Percentiles rank a stretch among this genome's conserved stretches.
Evolutionary conservation across 1,284 basidiomycete genomes (phyloP).

Genomic region (Agroathelia rolfsii): DNA sequence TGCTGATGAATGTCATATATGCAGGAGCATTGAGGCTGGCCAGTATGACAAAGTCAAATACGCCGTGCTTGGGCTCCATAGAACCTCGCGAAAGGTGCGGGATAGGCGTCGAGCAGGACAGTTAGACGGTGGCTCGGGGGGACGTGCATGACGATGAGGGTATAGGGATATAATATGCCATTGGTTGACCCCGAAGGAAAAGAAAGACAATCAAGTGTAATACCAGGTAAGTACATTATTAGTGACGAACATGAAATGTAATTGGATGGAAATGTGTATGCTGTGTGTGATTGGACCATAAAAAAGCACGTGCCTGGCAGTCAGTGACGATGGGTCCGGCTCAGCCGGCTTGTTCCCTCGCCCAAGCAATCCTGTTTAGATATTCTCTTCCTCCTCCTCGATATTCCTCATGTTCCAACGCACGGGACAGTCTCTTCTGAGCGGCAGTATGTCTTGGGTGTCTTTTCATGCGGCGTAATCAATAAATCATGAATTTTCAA

Average conservation of each 20-base stretch:
- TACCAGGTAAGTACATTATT: conserved; percentile 8
- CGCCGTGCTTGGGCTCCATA: conserved; percentile 53
- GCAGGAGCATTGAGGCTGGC: conserved; percentile 51
- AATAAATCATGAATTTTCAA: too few species aligned
- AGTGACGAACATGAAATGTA: background rate
- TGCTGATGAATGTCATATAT: conserved; percentile 7
- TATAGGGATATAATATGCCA: background rate
- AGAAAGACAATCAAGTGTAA: too few species aligned
- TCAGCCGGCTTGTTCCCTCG: conserved; percentile 1
- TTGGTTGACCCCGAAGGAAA: conserved; percentile 29
- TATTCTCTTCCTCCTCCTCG: conserved; percentile 12
- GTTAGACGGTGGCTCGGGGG: conserved; percentile 23
- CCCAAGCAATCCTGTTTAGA: conserved; percentile 10
- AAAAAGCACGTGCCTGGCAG: too few species aligned
- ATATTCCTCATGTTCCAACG: conserved; percentile 42
- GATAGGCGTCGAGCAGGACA: conserved; percentile 49
- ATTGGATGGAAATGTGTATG: too few species aligned
- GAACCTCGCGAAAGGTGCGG: conserved; percentile 57
- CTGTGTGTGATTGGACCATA: too few species aligned
- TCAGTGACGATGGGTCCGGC: conserved; percentile 1
- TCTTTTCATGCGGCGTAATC: background rate
- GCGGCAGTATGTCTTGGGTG: conserved; percentile 32
- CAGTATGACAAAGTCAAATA: conserved; percentile 76
- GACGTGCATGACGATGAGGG: background rate
- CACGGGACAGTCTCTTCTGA: conserved; percentile 44